These are phyloP conservation scores for Halophytophthora polymorphica DNA, from an alignment of 352 stramenopile genomes.

Conservation along the genomic window DNA sequence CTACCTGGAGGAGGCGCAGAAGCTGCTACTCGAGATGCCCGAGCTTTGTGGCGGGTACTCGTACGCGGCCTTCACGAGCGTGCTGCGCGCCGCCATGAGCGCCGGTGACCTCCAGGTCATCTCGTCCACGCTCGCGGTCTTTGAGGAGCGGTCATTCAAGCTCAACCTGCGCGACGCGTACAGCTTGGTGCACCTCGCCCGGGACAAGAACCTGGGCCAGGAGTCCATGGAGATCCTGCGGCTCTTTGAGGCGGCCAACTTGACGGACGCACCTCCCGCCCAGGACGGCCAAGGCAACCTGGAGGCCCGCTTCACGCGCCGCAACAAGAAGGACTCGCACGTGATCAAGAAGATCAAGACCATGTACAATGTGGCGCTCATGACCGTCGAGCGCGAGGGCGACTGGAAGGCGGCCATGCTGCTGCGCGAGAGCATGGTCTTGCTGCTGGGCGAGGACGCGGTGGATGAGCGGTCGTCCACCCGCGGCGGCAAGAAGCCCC, in stretches of 20 bases:
- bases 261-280: conserved; percentile 22
- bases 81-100: conserved; percentile 35
- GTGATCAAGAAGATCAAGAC: conserved; percentile 45
- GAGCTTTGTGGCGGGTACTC: conserved; percentile 34
- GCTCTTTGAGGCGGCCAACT: conserved; percentile 47
- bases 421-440: conserved; percentile 43
- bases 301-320: conserved; percentile 17
- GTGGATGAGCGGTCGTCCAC: conserved; percentile 25
- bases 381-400: conserved; percentile 43
- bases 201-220: conserved; percentile 31
- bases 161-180: conserved; percentile 42
- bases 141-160: conserved; percentile 44
- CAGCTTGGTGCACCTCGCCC: conserved; percentile 50
- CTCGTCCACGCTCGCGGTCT: conserved; percentile 27
- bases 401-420: conserved; percentile 59
- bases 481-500: conserved; percentile 10
- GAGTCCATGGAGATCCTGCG: conserved; percentile 44
- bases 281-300: conserved; percentile 29
- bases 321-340: conserved; percentile 19
- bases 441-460: conserved; percentile 34
- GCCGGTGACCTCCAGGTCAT: conserved; percentile 22
- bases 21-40: conserved; percentile 37
- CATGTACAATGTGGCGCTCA: conserved; percentile 56
- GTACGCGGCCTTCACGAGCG: conserved; percentile 37
- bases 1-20: conserved; percentile 35